Percentiles rank a stretch among this genome's conserved stretches.
Evolutionary conservation across 495 filamentous ascomycete genomes (phyloP).

Genomic region (Venustampulla echinocandica): DNA sequence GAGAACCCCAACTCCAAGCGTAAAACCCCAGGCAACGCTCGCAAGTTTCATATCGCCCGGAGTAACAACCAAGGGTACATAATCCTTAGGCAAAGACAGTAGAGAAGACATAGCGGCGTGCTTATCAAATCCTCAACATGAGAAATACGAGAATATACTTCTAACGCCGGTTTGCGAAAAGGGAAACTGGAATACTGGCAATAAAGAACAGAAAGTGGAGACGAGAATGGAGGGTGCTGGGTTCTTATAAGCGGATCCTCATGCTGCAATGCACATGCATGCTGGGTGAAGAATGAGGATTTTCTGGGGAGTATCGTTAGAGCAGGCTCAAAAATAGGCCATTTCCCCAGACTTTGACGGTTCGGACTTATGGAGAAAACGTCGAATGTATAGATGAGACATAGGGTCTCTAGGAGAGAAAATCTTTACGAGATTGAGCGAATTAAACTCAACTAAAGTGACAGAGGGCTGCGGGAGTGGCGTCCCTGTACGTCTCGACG

Average conservation of each 20-base stretch:
- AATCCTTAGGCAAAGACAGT: background rate
- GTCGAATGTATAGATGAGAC: background rate
- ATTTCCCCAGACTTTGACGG: background rate
- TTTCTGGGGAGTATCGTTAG: background rate
- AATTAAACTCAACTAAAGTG: background rate
- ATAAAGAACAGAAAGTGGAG: background rate
- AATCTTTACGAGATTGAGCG: background rate
- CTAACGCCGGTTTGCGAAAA: background rate
- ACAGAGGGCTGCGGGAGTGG: background rate
- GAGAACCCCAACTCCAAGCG: constrained; percentile 32
- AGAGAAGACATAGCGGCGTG: background rate
- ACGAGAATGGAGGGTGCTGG: background rate
- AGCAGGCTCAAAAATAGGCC: background rate
- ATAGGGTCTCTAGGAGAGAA: background rate
- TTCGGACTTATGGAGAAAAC: background rate
- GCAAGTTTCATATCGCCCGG: constrained; percentile 26
- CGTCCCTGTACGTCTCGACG: background rate
- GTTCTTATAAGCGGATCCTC: background rate
- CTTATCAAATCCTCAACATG: background rate
- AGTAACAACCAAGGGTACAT: constrained; percentile 15
- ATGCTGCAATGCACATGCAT: background rate
- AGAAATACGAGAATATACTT: background rate
- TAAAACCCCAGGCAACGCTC: constrained; percentile 34
- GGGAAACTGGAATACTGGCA: background rate
- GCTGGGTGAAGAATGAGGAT: background rate